Evolutionary conservation across 306 rosid species (phyloP).

Genomic region (Gynostemma pentaphyllum): DNA sequence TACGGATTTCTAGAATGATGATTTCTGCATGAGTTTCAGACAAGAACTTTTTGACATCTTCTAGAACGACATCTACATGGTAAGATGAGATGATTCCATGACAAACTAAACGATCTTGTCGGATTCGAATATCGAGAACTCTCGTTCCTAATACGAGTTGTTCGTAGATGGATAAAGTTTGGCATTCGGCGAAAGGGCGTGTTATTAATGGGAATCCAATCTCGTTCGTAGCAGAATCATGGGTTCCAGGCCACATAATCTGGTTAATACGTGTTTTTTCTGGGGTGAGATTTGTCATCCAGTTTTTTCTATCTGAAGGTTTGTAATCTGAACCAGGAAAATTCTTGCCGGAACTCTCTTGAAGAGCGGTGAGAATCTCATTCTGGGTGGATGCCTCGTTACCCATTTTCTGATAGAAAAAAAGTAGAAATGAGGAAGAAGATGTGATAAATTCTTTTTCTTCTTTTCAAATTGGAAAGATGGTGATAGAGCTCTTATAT

Average conservation of each 20-base stretch:
- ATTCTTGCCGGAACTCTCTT: conserved; percentile 21
- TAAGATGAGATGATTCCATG: conserved; percentile 69
- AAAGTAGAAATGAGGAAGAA: too few relatives aligned
- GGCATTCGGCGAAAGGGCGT: conserved; percentile 91
- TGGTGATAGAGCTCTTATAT: too few relatives aligned
- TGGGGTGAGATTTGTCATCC: conserved; percentile 53
- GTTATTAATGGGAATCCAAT: conserved; percentile 62
- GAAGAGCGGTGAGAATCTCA: conserved; percentile 34
- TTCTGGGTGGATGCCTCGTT: conserved; percentile 42
- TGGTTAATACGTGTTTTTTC: conserved; percentile 34
- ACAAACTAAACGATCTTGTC: conserved; percentile 49
- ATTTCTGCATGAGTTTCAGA: conserved; percentile 57
- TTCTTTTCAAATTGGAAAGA: too few relatives aligned
- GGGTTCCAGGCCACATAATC: conserved; percentile 91
- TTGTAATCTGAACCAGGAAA: conserved; percentile 53
- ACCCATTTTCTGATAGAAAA: too few relatives aligned
- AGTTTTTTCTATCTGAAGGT: conserved; percentile 56
- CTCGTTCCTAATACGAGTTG: conserved; percentile 53
- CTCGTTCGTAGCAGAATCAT: conserved; percentile 71
- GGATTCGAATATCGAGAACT: conserved; percentile 57
- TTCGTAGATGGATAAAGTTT: conserved; percentile 51
- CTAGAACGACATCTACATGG: conserved; percentile 47
- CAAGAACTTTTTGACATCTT: conserved; percentile 43
- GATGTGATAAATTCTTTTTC: too few relatives aligned
- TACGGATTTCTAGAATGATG: conserved; percentile 62